Percentiles rank a stretch among this genome's conserved stretches.
Conservation (phyloP, 2,329 filamentous ascomycete genomes). For the Ophiocordyceps unilateralis region DNA sequence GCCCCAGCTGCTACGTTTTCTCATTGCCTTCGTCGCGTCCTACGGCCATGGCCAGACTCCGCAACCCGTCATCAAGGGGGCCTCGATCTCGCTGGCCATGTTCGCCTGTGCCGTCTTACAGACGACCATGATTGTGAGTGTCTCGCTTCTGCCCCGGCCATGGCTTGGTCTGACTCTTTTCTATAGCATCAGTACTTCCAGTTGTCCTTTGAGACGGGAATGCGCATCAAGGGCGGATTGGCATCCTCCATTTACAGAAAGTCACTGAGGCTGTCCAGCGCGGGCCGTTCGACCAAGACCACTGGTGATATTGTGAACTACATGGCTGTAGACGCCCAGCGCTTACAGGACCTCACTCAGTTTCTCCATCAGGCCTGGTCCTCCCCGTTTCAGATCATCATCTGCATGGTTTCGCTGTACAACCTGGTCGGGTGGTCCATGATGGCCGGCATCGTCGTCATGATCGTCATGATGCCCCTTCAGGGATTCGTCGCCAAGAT, state of each 20-base stretch:
- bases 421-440: conserved; percentile 89
- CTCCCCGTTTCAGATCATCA: conserved; percentile 84
- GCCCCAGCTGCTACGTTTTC: conserved; percentile 68
- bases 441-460: conserved; percentile 85
- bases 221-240: conserved; percentile 86
- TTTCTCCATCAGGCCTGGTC: conserved; percentile 95
- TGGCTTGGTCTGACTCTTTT: not conserved
- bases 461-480: conserved; percentile 94
- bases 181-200: conserved; percentile 95
- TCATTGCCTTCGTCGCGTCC: conserved; percentile 74
- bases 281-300: conserved; percentile 73
- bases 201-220: conserved; percentile 81
- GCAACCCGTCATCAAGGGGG: conserved; percentile 68
- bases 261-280: conserved; percentile 76
- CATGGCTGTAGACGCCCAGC: conserved; percentile 96
- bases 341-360: conserved; percentile 84
- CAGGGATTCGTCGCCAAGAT: conserved; percentile 83
- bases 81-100: conserved; percentile 81
- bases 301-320: conserved; percentile 98
- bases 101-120: conserved; percentile 74
- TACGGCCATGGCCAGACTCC: conserved; percentile 45
- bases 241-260: conserved; percentile 89
- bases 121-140: conserved; percentile 54
- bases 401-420: conserved; percentile 94
- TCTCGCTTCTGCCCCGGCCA: too few species aligned